Evolutionary conservation across 306 rosid genomes (phyloP).

Genomic region (Myrica gale): DNA sequence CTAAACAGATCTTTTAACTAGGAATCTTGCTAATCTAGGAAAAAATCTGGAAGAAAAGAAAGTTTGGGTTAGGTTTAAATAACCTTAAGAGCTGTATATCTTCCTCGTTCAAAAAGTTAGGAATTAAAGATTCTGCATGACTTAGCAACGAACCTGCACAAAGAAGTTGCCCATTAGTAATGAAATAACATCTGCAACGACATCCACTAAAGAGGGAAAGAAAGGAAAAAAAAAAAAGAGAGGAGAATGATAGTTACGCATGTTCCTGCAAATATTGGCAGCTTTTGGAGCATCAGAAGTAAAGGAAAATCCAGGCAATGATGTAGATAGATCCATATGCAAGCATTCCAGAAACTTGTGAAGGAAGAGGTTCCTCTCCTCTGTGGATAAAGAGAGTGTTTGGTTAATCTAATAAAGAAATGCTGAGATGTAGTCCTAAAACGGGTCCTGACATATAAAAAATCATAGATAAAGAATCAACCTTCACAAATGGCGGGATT

Average conservation of each 20-base stretch:
- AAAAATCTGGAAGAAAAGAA: constrained; percentile 2
- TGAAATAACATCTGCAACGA: constrained; percentile 20
- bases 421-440: constrained; percentile 23
- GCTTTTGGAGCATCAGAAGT: constrained; percentile 60
- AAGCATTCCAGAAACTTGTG: constrained; percentile 79
- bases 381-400: constrained; percentile 49
- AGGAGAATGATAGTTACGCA: constrained; percentile 51
- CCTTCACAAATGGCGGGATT: constrained; percentile 91
- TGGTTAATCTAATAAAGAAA: constrained; percentile 24
- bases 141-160: constrained; percentile 83
- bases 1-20: too few relatives aligned
- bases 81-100: constrained; percentile 91
- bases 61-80: constrained; percentile 14
- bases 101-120: constrained; percentile 70
- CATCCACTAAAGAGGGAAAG: constrained; percentile 4
- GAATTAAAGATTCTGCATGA: constrained; percentile 94
- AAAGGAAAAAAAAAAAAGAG: constrained; percentile 1
- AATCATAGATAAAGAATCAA: constrained; percentile 39
- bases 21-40: not conserved
- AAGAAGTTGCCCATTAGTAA: constrained; percentile 34
- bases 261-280: constrained; percentile 64
- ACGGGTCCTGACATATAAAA: constrained; percentile 21
- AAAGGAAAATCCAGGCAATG: constrained; percentile 66
- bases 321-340: constrained; percentile 59
- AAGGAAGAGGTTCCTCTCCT: constrained; percentile 85